Base-by-base conservation (phyloP, 108 stramenopile species). In the Fistulifera pelliculosa region DNA sequence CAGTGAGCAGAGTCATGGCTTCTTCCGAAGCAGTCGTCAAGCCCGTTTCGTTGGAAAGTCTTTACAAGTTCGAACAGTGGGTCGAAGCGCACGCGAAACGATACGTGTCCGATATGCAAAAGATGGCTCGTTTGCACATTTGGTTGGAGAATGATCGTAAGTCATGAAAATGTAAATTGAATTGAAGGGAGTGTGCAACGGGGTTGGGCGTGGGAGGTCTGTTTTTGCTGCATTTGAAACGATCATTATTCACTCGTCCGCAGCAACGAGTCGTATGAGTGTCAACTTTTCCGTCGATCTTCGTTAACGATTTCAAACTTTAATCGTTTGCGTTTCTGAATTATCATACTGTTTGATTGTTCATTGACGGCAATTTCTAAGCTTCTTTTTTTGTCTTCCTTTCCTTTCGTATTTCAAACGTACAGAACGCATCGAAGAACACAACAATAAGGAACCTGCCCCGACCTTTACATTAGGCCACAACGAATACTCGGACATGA, bases 401-500 rank as follows among this genome's bases (percentile, higher is more conserved):
- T n/a, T n/a, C n/a, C n/a, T n/a, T n/a, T n/a, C n/a, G n/a, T n/a
- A n/a, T n/a, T n/a, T n/a, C n/a, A n/a, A n/a, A n/a, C n/a, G n/a
- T n/a, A 62, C 69, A 92, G 88, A 60, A 44, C 62, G 83, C 44
- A 94, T 94, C 58, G 77, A 90, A 71, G 53, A 54, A 27, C 92
- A 94, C 90, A 98, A 98, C 76, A 54, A 64, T 49, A 72, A 78
- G 58, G 28, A 41, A 17, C 75, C 74, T 6, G 26, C 62, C 43
- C 66, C 87, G 51, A 62, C 68, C 39, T 96, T 70, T 60, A 73
- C 58, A 10, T 53, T 92, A 38, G 89, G 91, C 23, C 94, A 96
- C 77, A 98, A 98, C 72, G 68, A 74, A 55, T 96, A 69, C 64
- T 88, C 92, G 11, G 90, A 96, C 66, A 66, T 98, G 69, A 85